phyloP scores from a whole-genome alignment of 345 rosid genomes.

The Eucalyptus sideroxylon region DNA sequence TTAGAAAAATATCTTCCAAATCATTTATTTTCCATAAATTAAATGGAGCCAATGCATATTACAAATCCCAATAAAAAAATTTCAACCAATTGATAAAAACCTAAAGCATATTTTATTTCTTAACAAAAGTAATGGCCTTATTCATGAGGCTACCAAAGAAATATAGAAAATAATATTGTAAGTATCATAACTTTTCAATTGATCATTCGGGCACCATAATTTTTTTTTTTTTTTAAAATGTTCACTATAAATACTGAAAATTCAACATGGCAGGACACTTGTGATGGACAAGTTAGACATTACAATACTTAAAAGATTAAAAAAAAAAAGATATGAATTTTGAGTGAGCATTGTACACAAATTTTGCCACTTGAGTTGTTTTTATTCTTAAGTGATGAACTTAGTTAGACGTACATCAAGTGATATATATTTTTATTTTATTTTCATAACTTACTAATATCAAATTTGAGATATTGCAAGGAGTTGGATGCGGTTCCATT shows the following conservation, averaged over 20 bases:
- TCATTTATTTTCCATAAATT: too few species aligned
- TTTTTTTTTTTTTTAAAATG: neutral
- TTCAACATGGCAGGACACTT: neutral
- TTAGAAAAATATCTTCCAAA: too few species aligned
- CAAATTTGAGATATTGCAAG: neutral
- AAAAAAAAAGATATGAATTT: neutral
- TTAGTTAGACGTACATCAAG: neutral
- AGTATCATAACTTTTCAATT: neutral
- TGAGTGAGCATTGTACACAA: accelerated
- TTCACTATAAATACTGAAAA: accelerated
- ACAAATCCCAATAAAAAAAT: neutral
- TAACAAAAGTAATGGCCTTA: neutral
- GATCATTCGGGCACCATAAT: neutral
- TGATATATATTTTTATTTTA: neutral
- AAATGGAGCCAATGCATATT: neutral
- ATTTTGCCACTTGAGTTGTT: accelerated
- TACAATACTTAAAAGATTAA: neutral
- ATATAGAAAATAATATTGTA: neutral
- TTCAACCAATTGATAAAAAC: neutral
- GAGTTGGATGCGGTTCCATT: neutral
- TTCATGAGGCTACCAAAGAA: neutral
- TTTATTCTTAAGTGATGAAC: neutral
- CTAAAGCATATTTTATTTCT: neutral
- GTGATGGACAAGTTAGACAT: accelerated
- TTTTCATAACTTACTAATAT: neutral